Evolutionary conservation across 768 basidiomycete genomes (phyloP).

Genomic region (Suillus subalutaceus): DNA sequence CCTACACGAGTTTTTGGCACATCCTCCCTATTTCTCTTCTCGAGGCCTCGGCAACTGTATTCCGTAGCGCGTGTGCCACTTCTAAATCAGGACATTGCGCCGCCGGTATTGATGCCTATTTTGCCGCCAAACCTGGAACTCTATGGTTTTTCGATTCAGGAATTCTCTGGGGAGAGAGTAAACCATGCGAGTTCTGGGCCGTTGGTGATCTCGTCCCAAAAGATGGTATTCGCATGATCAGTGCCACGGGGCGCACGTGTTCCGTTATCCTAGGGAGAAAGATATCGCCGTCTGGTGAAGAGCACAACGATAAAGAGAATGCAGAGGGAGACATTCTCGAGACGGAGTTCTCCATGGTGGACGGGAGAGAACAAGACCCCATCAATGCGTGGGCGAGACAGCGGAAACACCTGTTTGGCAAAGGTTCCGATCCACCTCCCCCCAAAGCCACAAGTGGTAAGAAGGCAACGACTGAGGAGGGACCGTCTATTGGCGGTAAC

Average conservation of each 20-base stretch:
- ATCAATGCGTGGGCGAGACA: slow-evolving; percentile 68
- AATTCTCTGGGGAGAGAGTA: slow-evolving; percentile 74
- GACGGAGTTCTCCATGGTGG: slow-evolving; percentile 72
- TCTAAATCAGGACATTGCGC: slow-evolving; percentile 43
- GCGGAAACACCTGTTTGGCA: slow-evolving; percentile 60
- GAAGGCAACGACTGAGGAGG: slow-evolving; percentile 8
- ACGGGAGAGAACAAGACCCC: slow-evolving; percentile 66
- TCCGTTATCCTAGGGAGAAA: slow-evolving; percentile 57
- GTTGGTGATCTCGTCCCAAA: slow-evolving; percentile 56
- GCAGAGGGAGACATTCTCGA: slow-evolving; percentile 54
- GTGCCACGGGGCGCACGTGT: slow-evolving; percentile 69
- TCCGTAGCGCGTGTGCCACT: slow-evolving; percentile 54
- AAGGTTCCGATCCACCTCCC: background rate
- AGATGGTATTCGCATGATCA: slow-evolving; percentile 57
- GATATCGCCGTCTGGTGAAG: background rate
- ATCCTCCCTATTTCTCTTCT: slow-evolving; percentile 47
- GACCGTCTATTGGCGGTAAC: slow-evolving; percentile 6
- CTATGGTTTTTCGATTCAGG: slow-evolving; percentile 74
- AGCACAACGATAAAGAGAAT: slow-evolving; percentile 32
- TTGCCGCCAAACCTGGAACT: slow-evolving; percentile 69
- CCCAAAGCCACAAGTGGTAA: slow-evolving; percentile 10
- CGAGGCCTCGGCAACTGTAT: slow-evolving; percentile 53
- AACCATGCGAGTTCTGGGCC: slow-evolving; percentile 79
- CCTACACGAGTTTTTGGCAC: slow-evolving; percentile 54
- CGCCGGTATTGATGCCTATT: slow-evolving; percentile 70